Conservation (phyloP, 805 yeast species). For the Yarrowia bubula region DNA sequence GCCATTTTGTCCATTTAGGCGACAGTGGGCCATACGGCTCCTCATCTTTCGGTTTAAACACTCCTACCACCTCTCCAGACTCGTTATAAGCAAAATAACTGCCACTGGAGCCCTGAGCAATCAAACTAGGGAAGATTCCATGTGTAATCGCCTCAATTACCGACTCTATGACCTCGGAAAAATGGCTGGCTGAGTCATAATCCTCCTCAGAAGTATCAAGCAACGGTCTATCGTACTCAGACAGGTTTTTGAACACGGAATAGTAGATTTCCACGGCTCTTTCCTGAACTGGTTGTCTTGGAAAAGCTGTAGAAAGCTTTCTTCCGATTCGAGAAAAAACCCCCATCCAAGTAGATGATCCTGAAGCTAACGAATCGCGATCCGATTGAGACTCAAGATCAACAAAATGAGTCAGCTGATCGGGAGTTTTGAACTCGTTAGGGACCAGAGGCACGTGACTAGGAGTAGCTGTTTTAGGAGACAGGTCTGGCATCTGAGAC, state of each 20-base stretch:
- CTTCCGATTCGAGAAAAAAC: conserved; percentile 6
- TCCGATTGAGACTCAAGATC: conserved; percentile 7
- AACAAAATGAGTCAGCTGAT: conserved; percentile 7
- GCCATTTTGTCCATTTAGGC: conserved; percentile 80
- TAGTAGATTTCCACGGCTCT: conserved; percentile 47
- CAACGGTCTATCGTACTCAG: conserved; percentile 37
- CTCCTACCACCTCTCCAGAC: conserved; percentile 47
- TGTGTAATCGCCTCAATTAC: conserved; percentile 49
- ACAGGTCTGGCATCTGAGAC: conserved; percentile 9
- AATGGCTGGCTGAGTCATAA: conserved; percentile 38
- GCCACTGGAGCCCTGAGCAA: conserved; percentile 67
- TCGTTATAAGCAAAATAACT: conserved; percentile 56
- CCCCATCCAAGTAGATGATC: not conserved
- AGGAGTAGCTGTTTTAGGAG: not conserved
- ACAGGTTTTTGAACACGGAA: conserved; percentile 47
- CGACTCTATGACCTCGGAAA: conserved; percentile 45
- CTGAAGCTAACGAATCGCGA: not conserved
- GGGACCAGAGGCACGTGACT: not conserved
- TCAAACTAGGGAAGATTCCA: conserved; percentile 51
- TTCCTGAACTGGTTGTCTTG: not conserved
- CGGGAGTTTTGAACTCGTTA: not conserved
- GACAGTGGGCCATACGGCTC: conserved; percentile 77
- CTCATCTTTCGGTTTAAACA: conserved; percentile 77
- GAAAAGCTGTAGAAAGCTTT: not conserved
- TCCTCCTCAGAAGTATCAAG: conserved; percentile 39